These are phyloP conservation scores for Stachybotrys elegans DNA, from an alignment of 2,329 filamentous ascomycete species.

Conservation along the genomic window DNA sequence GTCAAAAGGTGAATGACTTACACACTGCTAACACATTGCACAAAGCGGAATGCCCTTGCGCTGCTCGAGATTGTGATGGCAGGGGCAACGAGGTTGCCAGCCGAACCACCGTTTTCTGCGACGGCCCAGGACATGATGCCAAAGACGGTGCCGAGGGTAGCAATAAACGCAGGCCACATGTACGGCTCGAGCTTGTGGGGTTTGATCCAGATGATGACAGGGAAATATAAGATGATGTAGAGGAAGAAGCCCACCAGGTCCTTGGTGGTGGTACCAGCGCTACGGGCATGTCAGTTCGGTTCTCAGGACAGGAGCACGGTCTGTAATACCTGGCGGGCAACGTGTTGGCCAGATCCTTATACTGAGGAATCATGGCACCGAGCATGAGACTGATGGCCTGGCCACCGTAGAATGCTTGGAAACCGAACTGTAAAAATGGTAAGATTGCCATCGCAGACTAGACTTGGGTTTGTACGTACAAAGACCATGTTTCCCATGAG, in stretches of 20 bases:
- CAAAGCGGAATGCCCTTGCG: neutral
- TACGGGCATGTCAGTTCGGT: neutral
- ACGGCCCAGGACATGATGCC: constrained; percentile 4
- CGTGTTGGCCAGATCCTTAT: neutral
- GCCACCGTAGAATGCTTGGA: neutral
- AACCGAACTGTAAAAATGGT: neutral
- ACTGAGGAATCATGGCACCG: neutral
- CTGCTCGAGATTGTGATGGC: neutral
- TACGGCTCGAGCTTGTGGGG: constrained; percentile 4
- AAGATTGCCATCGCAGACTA: neutral
- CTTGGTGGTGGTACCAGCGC: constrained; percentile 1
- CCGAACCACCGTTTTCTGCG: constrained; percentile 1
- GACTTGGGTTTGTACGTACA: neutral
- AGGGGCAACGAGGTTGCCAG: constrained; percentile 1
- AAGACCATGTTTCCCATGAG: neutral
- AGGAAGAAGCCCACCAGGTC: constrained; percentile 3
- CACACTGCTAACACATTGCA: neutral
- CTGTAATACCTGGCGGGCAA: neutral
- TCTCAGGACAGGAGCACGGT: neutral
- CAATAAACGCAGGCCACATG: constrained; percentile 4
- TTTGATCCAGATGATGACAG: constrained; percentile 3
- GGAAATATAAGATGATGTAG: constrained; percentile 1
- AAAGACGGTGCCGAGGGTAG: constrained; percentile 1
- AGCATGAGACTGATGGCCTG: constrained; percentile 4
- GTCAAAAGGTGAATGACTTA: neutral